phyloP scores from a whole-genome alignment of 192 early-diverging fungal genomes.

The Mortierella hygrophila region DNA sequence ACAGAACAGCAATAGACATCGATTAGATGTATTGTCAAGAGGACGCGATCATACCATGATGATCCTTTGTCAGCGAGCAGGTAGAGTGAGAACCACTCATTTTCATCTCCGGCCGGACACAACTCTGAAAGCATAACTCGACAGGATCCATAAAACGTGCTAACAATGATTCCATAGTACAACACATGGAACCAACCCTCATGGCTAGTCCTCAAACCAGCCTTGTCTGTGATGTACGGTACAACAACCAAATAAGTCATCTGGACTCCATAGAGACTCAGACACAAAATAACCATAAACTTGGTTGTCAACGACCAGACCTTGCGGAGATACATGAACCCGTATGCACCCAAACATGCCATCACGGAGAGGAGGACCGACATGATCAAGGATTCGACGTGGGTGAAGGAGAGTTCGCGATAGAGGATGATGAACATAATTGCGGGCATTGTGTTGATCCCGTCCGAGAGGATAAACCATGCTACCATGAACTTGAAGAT shows the following conservation, averaged over 20 bases:
- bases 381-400: conserved; percentile 61
- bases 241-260: conserved; percentile 65
- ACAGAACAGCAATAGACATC: too few relatives aligned
- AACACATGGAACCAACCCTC: conserved; percentile 30
- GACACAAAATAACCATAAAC: conserved; percentile 60
- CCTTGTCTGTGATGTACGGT: conserved; percentile 50
- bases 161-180: conserved; percentile 62
- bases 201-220: conserved; percentile 54
- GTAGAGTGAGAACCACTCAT: conserved; percentile 75
- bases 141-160: conserved; percentile 62
- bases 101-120: conserved; percentile 70
- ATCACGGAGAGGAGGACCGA: conserved; percentile 60
- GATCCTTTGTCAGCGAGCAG: conserved; percentile 71
- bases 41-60: conserved; percentile 49
- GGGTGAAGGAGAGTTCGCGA: conserved; percentile 61
- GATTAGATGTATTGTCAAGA: not conserved
- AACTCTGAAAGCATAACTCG: conserved; percentile 70
- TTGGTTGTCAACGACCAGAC: conserved; percentile 56
- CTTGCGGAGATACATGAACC: conserved; percentile 63
- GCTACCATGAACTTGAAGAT: conserved; percentile 68
- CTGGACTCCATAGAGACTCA: conserved; percentile 53
- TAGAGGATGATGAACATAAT: conserved; percentile 70
- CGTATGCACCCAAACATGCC: conserved; percentile 64
- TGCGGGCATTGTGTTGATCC: conserved; percentile 61
- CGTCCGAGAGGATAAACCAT: conserved; percentile 78